Evolutionary conservation across 257 asterid genomes (phyloP).

Genomic region (Solanum arcanum): DNA sequence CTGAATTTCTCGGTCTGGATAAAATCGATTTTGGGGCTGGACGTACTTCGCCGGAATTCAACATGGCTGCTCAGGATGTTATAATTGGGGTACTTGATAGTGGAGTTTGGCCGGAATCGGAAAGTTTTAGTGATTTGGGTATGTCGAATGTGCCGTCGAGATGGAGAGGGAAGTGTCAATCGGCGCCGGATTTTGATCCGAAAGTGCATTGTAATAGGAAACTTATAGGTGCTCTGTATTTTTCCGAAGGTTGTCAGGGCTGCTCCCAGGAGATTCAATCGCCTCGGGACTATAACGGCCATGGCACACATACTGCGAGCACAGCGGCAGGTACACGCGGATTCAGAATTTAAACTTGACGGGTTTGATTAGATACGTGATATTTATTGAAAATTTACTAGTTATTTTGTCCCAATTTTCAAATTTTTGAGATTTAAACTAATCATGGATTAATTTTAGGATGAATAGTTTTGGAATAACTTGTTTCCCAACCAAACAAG

Average conservation of each 20-base stretch:
- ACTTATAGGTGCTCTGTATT: slow-evolving; percentile 29
- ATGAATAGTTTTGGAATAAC: not conserved
- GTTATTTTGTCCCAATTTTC: no score
- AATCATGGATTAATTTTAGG: not conserved
- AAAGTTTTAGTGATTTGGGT: slow-evolving; percentile 20
- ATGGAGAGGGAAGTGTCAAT: slow-evolving; percentile 30
- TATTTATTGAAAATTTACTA: not conserved
- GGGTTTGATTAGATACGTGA: not conserved
- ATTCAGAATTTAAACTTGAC: not conserved
- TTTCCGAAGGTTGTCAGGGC: slow-evolving; percentile 15
- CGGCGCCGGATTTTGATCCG: slow-evolving; percentile 20
- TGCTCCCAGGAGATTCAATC: slow-evolving; percentile 10
- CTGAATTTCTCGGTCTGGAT: slow-evolving; percentile 30
- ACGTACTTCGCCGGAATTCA: slow-evolving; percentile 3
- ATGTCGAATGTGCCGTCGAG: slow-evolving; percentile 19
- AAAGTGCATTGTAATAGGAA: slow-evolving; percentile 29
- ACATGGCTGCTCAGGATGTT: slow-evolving; percentile 29
- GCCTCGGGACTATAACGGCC: slow-evolving; percentile 36
- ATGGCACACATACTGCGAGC: slow-evolving; percentile 38
- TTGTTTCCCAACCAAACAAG: not conserved
- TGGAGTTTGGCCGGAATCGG: slow-evolving; percentile 43
- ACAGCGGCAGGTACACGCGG: slow-evolving; percentile 21
- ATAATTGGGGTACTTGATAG: slow-evolving; percentile 33
- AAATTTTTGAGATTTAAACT: not conserved
- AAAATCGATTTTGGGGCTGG: slow-evolving; percentile 8